phyloP scores from a whole-genome alignment of 2,329 filamentous ascomycete genomes.

The Aureobasidium pullulans region DNA sequence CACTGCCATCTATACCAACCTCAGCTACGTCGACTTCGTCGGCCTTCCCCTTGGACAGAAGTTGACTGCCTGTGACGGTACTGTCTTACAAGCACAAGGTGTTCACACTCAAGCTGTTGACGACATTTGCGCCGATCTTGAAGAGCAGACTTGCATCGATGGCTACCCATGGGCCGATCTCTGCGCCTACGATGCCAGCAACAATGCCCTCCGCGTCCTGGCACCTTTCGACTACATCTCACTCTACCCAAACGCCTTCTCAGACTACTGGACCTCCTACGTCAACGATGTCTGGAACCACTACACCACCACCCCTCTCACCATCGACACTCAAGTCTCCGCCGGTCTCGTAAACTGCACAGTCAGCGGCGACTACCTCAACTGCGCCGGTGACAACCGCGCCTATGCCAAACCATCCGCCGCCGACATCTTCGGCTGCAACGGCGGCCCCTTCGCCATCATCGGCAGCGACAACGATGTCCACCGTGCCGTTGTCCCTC shows the following conservation, averaged over 20 bases:
- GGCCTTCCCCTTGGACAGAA: slow-evolving; percentile 46
- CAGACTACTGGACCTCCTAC: slow-evolving; percentile 44
- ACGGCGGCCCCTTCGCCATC: slow-evolving; percentile 53
- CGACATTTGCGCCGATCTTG: slow-evolving; percentile 47
- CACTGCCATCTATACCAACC: slow-evolving; percentile 36
- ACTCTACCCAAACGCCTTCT: slow-evolving; percentile 39
- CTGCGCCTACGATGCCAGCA: slow-evolving; percentile 35
- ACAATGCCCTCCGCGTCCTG: slow-evolving; percentile 33
- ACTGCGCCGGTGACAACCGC: slow-evolving; percentile 32
- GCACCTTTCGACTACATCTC: slow-evolving; percentile 36
- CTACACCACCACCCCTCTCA: slow-evolving; percentile 41
- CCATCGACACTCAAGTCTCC: slow-evolving; percentile 57
- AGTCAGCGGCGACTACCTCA: slow-evolving; percentile 36
- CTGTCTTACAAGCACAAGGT: slow-evolving; percentile 49
- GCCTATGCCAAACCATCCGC: slow-evolving; percentile 52
- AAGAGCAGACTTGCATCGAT: slow-evolving; percentile 48
- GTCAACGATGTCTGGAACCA: slow-evolving; percentile 45
- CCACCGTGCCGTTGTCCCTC: slow-evolving; percentile 56
- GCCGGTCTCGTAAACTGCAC: slow-evolving; percentile 47
- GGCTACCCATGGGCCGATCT: slow-evolving; percentile 56
- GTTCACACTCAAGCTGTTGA: slow-evolving; percentile 51
- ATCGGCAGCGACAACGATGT: slow-evolving; percentile 32
- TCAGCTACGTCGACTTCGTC: slow-evolving; percentile 27
- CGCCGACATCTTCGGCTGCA: slow-evolving; percentile 61
- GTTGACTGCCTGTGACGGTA: slow-evolving; percentile 44